A percentile compares a stretch with the other conserved stretches of the same genome.
Conservation (phyloP, 306 rosid species). For the Quercus alba region DNA sequence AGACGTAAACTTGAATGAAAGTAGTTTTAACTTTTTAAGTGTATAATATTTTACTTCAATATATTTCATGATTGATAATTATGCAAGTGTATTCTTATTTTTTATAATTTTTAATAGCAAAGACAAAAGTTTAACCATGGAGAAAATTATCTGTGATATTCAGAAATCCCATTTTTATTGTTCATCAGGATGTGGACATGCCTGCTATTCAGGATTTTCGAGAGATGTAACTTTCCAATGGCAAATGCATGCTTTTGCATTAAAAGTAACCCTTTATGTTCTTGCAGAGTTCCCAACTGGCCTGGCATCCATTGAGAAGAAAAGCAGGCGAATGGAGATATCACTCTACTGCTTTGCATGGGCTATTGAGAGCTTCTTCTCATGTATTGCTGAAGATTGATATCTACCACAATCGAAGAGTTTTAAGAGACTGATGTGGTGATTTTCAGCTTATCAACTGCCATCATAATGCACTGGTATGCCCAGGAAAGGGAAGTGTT, state of each 20-base stretch:
- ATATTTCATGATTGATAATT: neutral
- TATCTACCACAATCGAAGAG: conserved; percentile 62
- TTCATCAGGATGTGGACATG: conserved; percentile 90
- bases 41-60: neutral
- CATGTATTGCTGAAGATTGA: conserved; percentile 70
- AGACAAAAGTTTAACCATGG: neutral
- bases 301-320: conserved; percentile 64
- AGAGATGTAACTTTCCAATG: conserved; percentile 75
- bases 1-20: neutral
- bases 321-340: conserved; percentile 79
- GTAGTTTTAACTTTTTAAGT: neutral
- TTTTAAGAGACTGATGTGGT: conserved; percentile 72
- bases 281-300: conserved; percentile 75
- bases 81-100: neutral
- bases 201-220: conserved; percentile 61
- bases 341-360: conserved; percentile 88
- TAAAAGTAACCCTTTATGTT: neutral
- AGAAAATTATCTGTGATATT: neutral
- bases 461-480: conserved; percentile 96
- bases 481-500: conserved; percentile 81
- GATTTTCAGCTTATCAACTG: conserved; percentile 85
- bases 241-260: neutral
- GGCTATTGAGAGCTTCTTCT: conserved; percentile 92
- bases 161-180: conserved; percentile 7
- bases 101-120: neutral